Base-by-base conservation (phyloP, 768 basidiomycete genomes). In the Tricholoma terreum region DNA sequence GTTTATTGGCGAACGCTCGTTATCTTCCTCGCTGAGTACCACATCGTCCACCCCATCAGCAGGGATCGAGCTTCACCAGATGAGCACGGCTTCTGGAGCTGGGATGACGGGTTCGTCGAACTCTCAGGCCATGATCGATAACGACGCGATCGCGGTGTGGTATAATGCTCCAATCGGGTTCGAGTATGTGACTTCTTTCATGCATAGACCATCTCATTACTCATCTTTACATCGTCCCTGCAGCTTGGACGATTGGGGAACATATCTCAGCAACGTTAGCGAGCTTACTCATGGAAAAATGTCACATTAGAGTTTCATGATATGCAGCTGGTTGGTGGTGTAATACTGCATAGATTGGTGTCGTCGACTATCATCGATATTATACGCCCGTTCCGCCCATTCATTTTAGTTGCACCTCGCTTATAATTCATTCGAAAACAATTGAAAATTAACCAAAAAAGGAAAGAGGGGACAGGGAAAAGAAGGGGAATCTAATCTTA, bases 71-170 rank as follows among this genome's bases (percentile, higher is more conserved):
- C 46, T 27, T 8, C 46, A 31, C 7, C 46, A 9, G 4, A 8
- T 17, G n/a, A 27, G 14, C 14, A 21, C 40, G 2, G 34, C 34
- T 8, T 21, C 40, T 4, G 46, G 17, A 21, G 21, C 14, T 4
- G 21, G 42, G 14, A 24, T 45, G 12, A 1, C 27, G 30, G 12
- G 6, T 24, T 9, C 17, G 2, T 30, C 36, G 9, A 51, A 60
- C 52, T 31, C 42, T 40, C 63, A 68, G 40, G 57, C 56, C 6
- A 65, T 66, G 38, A 67, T 80, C 53, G 79, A 85, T 61, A 72
- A 71, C 51, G 81, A 81, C 60, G 78, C 82, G 38, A 78, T 85
- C 49, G 77, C 80, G 24, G 85, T 89, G 84, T 89, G 87, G 86
- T 84, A 83, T 1, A 78, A 73, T 58, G 83, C 85, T n/a, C 85